Base-by-base conservation (phyloP, 768 basidiomycete species). In the Pleurotus sapidus region DNA sequence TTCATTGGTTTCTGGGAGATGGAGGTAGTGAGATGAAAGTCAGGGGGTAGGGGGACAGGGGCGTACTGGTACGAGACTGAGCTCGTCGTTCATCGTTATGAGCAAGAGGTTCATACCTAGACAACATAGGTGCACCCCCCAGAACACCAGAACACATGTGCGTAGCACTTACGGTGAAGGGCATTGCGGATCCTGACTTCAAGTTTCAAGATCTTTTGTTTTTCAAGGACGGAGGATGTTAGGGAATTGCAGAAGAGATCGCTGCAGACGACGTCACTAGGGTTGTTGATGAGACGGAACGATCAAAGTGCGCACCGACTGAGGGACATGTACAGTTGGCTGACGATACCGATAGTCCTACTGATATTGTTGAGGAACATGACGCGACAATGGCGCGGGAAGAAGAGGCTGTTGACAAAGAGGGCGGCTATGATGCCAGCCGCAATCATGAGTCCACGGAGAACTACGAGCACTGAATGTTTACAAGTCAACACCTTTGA, bases 41-140 rank as follows among this genome's bases (percentile, higher is more conserved):
- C n/a, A 14, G 37, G 27, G 20, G 30, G 12, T 24, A 23, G 42
- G 7, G 6, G 42, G 47, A 20, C n/a, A 18, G n/a, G 39, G n/a
- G 64, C 77, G 45, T 55, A 79, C 80, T 7, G 80, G 80, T 17
- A 79, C 63, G 2, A 81, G 70, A 59, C 81, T 79, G 6, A 80
- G 64, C 61, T 81, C 80, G 55, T 77, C 73, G 49, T 72, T 62
- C 76, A 82, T 80, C 2, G 75, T 74, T 25, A 60, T 64, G 24
- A 80, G 66, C 4, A 79, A 63, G 5, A 54, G 18, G 39, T 54
- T 54, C 51, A 69, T 67, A 1, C 71, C 69, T 30, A 27, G n/a
- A 38, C 5, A 61, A 24, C 12, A 39, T 18, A 17, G 49, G 34
- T 24, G 20, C 38, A 24, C 34, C n/a, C 27, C 12, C 43, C 27